phyloP scores from a whole-genome alignment of 163 green algal species.

The Coccomyxa subellipsoidea region DNA sequence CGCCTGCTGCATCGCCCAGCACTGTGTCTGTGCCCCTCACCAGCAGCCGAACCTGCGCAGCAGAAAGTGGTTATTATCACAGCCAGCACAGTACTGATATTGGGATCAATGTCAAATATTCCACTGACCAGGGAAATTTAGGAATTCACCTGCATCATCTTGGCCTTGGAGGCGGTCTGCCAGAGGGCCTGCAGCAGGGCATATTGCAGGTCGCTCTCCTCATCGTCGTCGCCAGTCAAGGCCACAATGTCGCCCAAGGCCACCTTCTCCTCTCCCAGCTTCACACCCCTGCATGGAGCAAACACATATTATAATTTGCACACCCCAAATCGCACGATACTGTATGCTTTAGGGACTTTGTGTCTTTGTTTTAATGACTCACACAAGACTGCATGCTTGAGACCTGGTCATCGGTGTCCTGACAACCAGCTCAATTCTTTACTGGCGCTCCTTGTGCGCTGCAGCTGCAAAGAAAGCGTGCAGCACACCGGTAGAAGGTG shows the following conservation, averaged over 20 bases:
- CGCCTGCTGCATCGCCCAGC: conserved; percentile 79
- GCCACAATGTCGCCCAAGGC: conserved; percentile 51
- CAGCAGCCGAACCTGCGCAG: conserved; percentile 72
- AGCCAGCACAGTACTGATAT: neutral
- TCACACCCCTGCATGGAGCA: conserved; percentile 20
- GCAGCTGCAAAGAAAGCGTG: no score
- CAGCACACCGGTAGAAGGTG: conserved; percentile 49
- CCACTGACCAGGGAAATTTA: no score
- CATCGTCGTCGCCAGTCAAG: conserved; percentile 31
- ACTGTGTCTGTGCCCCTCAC: conserved; percentile 77
- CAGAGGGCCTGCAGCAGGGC: conserved; percentile 77
- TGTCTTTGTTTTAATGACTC: no score
- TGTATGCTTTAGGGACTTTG: neutral
- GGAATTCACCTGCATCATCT: conserved; percentile 8
- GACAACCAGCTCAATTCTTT: no score
- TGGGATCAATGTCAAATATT: neutral
- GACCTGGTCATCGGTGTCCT: no score
- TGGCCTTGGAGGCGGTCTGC: conserved; percentile 31
- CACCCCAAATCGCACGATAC: neutral
- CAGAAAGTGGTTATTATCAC: neutral
- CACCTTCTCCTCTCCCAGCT: conserved; percentile 43
- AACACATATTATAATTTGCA: neutral
- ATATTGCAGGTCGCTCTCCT: conserved; percentile 26
- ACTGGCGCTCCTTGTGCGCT: no score
- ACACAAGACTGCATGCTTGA: no score